Evolutionary conservation across 331 rosid species (phyloP).

Genomic region (Pyrus hybrid): DNA sequence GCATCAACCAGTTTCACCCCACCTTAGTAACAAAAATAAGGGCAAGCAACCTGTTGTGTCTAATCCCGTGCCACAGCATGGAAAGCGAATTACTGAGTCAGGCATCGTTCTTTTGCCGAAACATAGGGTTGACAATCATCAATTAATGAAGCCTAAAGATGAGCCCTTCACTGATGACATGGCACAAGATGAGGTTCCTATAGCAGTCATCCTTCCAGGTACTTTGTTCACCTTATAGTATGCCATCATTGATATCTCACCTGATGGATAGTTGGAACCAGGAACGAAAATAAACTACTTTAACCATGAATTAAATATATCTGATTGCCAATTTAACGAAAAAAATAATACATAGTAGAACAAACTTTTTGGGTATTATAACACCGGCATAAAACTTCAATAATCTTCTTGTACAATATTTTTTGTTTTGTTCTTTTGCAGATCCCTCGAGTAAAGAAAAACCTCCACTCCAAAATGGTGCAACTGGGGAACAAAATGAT

Average conservation of each 20-base stretch:
- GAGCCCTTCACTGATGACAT: conserved; percentile 61
- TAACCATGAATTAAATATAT: background rate
- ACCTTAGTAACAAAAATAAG: conserved; percentile 30
- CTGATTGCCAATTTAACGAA: background rate
- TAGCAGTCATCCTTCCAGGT: conserved; percentile 66
- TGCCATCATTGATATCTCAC: background rate
- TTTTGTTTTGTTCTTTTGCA: conserved; percentile 11
- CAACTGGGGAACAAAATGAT: conserved; percentile 24
- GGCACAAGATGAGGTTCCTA: conserved; percentile 35
- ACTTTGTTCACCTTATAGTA: background rate
- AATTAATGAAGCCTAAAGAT: conserved; percentile 63
- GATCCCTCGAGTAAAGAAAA: conserved; percentile 32
- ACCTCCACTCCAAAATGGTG: conserved; percentile 20
- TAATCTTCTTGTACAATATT: background rate
- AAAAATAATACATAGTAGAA: background rate
- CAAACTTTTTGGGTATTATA: background rate
- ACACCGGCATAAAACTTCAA: background rate
- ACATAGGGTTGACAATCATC: conserved; percentile 20
- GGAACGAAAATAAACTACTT: background rate
- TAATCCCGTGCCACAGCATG: background rate
- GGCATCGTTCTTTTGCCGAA: conserved; percentile 18
- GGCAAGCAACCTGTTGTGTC: conserved; percentile 61
- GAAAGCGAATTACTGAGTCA: conserved; percentile 22
- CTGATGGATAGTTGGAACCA: conserved; percentile 4
- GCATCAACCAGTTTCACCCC: conserved; percentile 16